Evolutionary conservation across 2,329 filamentous ascomycete species (phyloP), one percentile per base, ranked within the genome.

Genomic region (Xylaria sp.): DNA sequence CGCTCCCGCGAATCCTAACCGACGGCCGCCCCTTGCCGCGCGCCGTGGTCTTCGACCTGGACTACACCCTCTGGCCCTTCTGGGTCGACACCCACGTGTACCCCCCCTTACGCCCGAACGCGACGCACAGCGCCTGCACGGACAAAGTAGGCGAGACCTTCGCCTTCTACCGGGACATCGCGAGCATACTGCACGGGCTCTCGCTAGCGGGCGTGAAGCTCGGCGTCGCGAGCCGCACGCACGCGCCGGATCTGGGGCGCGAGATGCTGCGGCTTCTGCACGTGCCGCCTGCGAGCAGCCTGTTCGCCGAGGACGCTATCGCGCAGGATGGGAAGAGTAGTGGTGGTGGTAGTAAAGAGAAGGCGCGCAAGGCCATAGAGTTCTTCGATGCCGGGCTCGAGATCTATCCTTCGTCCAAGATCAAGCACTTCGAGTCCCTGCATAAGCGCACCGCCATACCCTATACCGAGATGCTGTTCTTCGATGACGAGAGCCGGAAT

Each of bases 61-160:
- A 98, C 85, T 98, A 98, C 85, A 98, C 96, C 0, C 86, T 98
- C n/a, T 98, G 95, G 96, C 94, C 94, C 4, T 98, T 98, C 82
- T 98, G 95, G 95, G 91, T 97, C 1, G 96, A 98, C 83, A 97
- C 94, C 3, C 94, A 98, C 81, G 92, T 96, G 75, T 88, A 89
- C 27, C 87, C 90, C 6, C 94, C 94, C 0, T 82, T 97, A 21
- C 86, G 86, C 72, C 75, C 84, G 6, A 82, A 84, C 63, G 65
- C 82, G 0, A 71, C 78, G 8, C 80, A 80, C 81, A 82, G 77
- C 71, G 78, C 74, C 60, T 83, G 81, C 63, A 81, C 82, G 23
- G 89, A 91, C 78, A 82, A 84, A 72, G 81, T 82, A 68, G 90
- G 90, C 78, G 91, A 94, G 81, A 83, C 83, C 21, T 94, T 89